A percentile compares a stretch with the other conserved stretches of the same genome.
phyloP scores from a whole-genome alignment of 2,329 filamentous ascomycete species.

The Didymosphaeria variabile region DNA sequence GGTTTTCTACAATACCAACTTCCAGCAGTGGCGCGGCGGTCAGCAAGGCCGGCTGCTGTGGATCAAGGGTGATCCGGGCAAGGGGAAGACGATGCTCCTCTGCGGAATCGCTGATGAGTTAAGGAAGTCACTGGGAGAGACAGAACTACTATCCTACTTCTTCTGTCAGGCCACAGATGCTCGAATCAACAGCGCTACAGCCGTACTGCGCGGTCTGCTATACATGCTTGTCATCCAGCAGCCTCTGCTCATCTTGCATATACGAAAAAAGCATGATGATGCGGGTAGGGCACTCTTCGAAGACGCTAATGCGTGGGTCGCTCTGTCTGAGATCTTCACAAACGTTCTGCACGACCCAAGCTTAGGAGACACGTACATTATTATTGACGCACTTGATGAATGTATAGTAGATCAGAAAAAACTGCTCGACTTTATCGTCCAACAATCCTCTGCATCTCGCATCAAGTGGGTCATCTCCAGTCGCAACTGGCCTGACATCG shows the following conservation, averaged over 20 bases:
- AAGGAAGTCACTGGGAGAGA: not conserved
- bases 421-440: not conserved
- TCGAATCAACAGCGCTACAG: not conserved
- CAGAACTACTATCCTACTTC: not conserved
- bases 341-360: not conserved
- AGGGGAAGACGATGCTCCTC: constrained; percentile 8
- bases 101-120: constrained; percentile 5
- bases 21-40: not conserved
- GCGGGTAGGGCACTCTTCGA: not conserved
- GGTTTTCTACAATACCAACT: not conserved
- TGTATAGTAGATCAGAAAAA: not conserved
- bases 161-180: constrained; percentile 6
- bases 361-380: not conserved
- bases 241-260: not conserved
- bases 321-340: constrained; percentile 2
- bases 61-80: not conserved
- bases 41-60: not conserved
- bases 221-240: constrained; percentile 3
- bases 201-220: constrained; percentile 1
- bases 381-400: constrained; percentile 6
- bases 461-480: constrained; percentile 7
- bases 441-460: not conserved
- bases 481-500: not conserved
- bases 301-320: constrained; percentile 1
- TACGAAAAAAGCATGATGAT: constrained; percentile 1